Evolutionary conservation across 192 early-diverging fungal species (phyloP), one percentile per base, ranked within the genome.

Genomic region (Physocladia obscura): DNA sequence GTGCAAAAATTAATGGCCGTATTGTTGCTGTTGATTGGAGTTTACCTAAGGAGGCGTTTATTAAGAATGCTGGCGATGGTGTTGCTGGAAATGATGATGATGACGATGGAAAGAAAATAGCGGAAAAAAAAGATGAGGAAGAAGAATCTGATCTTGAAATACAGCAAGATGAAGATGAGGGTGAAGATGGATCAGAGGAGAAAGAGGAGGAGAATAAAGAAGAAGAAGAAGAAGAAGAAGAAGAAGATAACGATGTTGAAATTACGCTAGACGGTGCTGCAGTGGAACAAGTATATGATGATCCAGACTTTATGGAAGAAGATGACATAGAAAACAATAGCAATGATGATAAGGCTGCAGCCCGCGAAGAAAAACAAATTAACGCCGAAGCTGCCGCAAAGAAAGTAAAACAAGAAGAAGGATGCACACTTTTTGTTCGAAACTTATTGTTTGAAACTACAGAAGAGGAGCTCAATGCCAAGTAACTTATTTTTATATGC

Each of bases 401-500:
- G 22, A 47, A 62, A 50, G 47, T 15, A 47, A 49, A 65, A 36
- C 39, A 69, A 4, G 74, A 74, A 22, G 70, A 75, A 37, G 59
- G 65, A 3, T 63, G 73, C 88, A 97, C 95, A 19, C 86, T 98
- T 37, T 98, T 98, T 78, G 85, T 98, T 59, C 87, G 94, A 48
- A 98, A 98, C 77, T 73, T 98, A 74, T 84, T 89, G 37, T 98
- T 95, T 71, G 96, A 98, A 27, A 91, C 92, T 2, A 89, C 89
- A 15, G 88, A 96, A 73, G 89, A 91, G 49, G 89, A 89, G 34
- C 77, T 98, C 39, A n/a, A 40, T 39, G 82, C 83, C 39, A 68
- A 76, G 75, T 91, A 82, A 67, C 67, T 11, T 31, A 2, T 75
- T 31, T 61, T 80, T 75, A 81, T 75, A 71, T 49, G 19, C 52